Base-by-base conservation (phyloP, 495 filamentous ascomycete species). In the Letharia columbiana region DNA sequence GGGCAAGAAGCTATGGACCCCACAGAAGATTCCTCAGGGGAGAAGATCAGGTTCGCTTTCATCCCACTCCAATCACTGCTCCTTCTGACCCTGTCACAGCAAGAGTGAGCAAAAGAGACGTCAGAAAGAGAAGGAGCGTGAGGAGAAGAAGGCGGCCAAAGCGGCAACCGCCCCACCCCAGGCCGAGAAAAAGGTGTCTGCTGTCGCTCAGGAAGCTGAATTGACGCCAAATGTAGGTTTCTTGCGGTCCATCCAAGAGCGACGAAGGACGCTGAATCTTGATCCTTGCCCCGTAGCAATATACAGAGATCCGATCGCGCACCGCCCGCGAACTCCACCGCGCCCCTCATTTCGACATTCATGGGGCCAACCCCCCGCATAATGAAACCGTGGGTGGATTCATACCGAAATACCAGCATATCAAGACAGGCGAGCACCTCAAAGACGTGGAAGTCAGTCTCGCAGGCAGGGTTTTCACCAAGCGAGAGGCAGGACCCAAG, bases 91-190 rank as follows among this genome's bases (percentile, higher is more conserved):
- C 7, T n/a, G 18, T 20, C 54, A 83, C 50, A 92, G 91, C 78
- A 94, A 96, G 86, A 84, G 88, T 35, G 91, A 93, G 77, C 81
- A 94, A 75, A 98, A 98, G 89, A 93, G 90, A 82, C 88, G 93
- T 73, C 86, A 92, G 81, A 98, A 97, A 88, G 81, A 87, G 74
- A 87, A 94, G 70, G 84, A 91, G 74, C 87, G 83, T 76, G 92
- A 94, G 40, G 87, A 86, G 68, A 88, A 89, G 79, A 96, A 95
- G 87, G 87, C 88, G 68, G 86, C 90, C 75, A 92, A 91, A 81
- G 90, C 86, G 35, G 89, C 91, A 56, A 81, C 86, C 69, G 87
- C 89, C 61, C 86, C 89, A 13, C 82, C 88, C 64, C 84, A 85
- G 76, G 76, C 82, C 50, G 82, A 84, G 71, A 76, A 81, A 74